phyloP scores from a whole-genome alignment of 202 grass and related monocot genomes.

The Setaria italica region DNA sequence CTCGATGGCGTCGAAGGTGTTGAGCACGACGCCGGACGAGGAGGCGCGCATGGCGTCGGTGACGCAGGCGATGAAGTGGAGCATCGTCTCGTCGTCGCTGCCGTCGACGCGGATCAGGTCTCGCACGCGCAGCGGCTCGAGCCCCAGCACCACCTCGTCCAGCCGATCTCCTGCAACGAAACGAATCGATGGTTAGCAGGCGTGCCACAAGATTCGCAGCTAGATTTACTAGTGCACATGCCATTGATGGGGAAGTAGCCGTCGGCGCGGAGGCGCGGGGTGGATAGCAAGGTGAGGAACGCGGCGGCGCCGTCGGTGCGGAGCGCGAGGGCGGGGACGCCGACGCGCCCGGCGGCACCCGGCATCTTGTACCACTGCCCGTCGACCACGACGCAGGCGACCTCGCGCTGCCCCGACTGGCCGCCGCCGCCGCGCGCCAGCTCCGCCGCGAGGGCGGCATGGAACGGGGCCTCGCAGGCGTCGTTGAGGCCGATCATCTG shows the following conservation, averaged over 20 bases:
- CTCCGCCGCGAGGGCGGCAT: slow-evolving; percentile 24
- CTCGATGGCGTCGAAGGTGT: slow-evolving; percentile 60
- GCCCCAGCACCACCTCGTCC: slow-evolving; percentile 34
- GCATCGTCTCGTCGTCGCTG: background rate
- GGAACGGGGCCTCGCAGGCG: slow-evolving; percentile 51
- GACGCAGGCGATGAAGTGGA: background rate
- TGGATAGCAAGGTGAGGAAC: slow-evolving; percentile 38
- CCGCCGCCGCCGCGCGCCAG: background rate
- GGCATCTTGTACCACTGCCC: slow-evolving; percentile 53
- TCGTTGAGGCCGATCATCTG: slow-evolving; percentile 40
- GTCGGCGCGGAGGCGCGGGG: slow-evolving; percentile 12
- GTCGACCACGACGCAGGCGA: slow-evolving; percentile 58
- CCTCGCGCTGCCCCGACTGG: background rate
- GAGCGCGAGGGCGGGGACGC: slow-evolving; percentile 49
- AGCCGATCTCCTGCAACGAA: slow-evolving; percentile 14
- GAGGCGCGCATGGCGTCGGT: slow-evolving; percentile 11
- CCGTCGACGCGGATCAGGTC: slow-evolving; percentile 51
- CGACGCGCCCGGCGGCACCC: slow-evolving; percentile 5
- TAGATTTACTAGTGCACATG: background rate
- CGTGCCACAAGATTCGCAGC: too few species aligned
- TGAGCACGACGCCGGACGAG: slow-evolving; percentile 50
- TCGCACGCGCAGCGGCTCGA: slow-evolving; percentile 51
- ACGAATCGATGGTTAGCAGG: background rate
- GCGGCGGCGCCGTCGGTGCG: slow-evolving; percentile 51
- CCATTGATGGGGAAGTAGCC: slow-evolving; percentile 51